Evolutionary conservation across 306 rosid genomes (phyloP), one percentile per base, ranked within the genome.

Genomic region (Arachis hypogaea): DNA sequence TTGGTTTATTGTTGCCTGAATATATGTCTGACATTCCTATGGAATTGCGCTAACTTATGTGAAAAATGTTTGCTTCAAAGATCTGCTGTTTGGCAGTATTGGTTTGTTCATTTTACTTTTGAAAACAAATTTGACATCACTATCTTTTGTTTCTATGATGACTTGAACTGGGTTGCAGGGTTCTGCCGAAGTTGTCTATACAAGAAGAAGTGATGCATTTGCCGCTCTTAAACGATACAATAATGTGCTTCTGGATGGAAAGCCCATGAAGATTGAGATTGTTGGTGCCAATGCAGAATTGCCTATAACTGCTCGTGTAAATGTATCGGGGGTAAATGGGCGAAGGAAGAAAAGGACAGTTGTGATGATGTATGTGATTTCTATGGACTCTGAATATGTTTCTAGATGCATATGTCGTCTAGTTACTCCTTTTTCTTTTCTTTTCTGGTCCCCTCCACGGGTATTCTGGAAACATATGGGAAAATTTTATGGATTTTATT

Each of bases 131-230:
- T 1, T 74, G 11, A 43, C 9, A 9, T 58, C 74, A 5, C 11
- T 43, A 12, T 54, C 1, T 2, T 57, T 30, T 68, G n/a, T 36
- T n/a, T 41, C 5, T 63, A 30, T 59, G 45, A 60, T 64, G 3
- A 46, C 11, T 69, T 46, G 33, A 47, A 33, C 51, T 69, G 57
- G 69, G 58, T 71, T 69, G 33, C 87, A 94, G 99, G 99, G 99
- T 22, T 89, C 99, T 0, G 99, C 99, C 65, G 99, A 94, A 79
- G 97, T 94, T 74, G 96, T 92, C 63, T 94, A 94, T 59, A 80
- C 88, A 9, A 88, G 92, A 76, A 83, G 99, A 86, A 90, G 97
- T 88, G 97, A 92, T 69, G 99, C 97, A 46, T 94, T 94, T 86
- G 92, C 96, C 55, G 99, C 99, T 66, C 84, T 89, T 65, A 89